Evolutionary conservation across 2,329 filamentous ascomycete genomes (phyloP).

Genomic region (Pleomassaria siparia): DNA sequence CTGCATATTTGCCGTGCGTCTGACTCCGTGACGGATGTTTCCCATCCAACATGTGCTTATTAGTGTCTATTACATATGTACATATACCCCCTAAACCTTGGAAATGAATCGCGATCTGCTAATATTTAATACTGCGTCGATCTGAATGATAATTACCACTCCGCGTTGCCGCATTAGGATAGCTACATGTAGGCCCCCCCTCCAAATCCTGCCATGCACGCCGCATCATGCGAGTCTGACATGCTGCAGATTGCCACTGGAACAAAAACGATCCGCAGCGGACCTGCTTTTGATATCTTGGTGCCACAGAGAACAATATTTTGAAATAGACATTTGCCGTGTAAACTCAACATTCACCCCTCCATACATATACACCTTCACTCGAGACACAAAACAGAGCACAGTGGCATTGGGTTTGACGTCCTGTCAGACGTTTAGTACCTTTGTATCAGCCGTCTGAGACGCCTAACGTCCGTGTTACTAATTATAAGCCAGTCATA

Average conservation of each 20-base stretch:
- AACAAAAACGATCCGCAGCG: neutral
- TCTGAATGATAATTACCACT: neutral
- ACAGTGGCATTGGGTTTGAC: neutral
- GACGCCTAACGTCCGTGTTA: constrained; percentile 5
- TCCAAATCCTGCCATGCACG: neutral
- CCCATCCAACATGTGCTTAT: too few species aligned
- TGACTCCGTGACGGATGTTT: too few species aligned
- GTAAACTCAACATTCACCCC: neutral
- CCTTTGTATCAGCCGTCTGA: constrained; percentile 9
- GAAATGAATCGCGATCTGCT: too few species aligned
- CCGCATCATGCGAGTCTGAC: neutral
- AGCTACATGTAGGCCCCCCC: neutral
- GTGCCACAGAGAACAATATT: neutral
- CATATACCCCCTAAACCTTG: too few species aligned
- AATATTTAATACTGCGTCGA: neutral
- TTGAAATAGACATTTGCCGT: neutral
- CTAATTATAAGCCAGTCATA: constrained; percentile 12
- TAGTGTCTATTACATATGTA: too few species aligned
- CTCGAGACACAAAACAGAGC: neutral
- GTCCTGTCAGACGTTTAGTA: constrained; percentile 8
- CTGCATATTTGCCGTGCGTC: too few species aligned
- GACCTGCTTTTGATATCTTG: neutral
- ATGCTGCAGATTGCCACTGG: neutral
- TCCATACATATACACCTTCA: too few species aligned
- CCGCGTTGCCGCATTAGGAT: neutral